Percentiles rank a stretch among this genome's conserved stretches.
phyloP scores from a whole-genome alignment of 495 filamentous ascomycete genomes.

The Monascus purpureus region DNA sequence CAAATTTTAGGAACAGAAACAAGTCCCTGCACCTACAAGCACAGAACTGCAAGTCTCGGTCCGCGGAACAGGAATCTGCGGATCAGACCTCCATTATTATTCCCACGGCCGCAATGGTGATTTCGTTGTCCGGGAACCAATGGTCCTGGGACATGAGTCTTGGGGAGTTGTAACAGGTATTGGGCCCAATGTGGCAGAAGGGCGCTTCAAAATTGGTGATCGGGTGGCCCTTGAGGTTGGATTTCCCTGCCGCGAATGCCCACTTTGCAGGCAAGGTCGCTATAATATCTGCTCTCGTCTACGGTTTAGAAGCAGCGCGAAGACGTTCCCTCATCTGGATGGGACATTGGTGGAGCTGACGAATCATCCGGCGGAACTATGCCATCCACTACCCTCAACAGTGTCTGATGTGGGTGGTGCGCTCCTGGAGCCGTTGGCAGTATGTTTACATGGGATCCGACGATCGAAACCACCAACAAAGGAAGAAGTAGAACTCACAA shows the following conservation, averaged over 20 bases:
- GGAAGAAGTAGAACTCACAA: conserved; percentile 13
- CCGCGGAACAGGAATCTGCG: conserved; percentile 65
- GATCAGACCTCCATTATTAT: conserved; percentile 78
- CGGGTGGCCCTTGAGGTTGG: conserved; percentile 74
- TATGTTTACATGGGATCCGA: conserved; percentile 61
- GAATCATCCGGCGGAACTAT: conserved; percentile 51
- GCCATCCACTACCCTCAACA: conserved; percentile 42
- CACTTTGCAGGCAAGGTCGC: conserved; percentile 48
- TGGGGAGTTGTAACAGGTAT: background rate
- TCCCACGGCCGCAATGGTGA: conserved; percentile 73
- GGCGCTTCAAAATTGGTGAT: conserved; percentile 36
- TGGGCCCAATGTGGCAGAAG: background rate
- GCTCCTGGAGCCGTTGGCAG: conserved; percentile 63
- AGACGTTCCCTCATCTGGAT: conserved; percentile 64
- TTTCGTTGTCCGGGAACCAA: conserved; percentile 56
- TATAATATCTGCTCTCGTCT: conserved; percentile 81
- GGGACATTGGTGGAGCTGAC: conserved; percentile 71
- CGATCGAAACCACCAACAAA: conserved; percentile 39
- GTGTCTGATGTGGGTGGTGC: conserved; percentile 59
- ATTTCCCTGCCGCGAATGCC: conserved; percentile 60
- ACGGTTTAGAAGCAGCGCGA: conserved; percentile 67
- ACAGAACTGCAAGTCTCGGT: conserved; percentile 49
- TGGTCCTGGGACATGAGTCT: conserved; percentile 70
- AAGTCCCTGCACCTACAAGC: background rate
- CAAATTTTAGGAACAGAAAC: background rate